These are phyloP conservation scores for Picochlorum sp. DNA, from an alignment of 139 green algal genomes.

Conservation along the genomic window DNA sequence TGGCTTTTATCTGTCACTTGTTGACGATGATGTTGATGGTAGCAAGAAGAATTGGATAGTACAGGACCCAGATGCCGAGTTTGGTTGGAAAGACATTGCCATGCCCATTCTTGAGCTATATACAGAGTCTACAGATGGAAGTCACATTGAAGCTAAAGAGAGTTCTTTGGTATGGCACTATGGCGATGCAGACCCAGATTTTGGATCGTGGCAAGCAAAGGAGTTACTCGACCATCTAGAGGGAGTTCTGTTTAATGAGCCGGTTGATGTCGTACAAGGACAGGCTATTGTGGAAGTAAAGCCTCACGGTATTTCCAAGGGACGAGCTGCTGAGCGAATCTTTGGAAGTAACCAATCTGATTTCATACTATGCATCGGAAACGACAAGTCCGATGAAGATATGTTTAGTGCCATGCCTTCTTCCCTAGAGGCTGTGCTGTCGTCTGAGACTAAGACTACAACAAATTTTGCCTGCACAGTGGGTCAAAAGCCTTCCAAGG, in stretches of 20 bases:
- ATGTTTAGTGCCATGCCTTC: slow-evolving; percentile 84
- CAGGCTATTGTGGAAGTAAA: slow-evolving; percentile 89
- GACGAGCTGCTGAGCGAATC: slow-evolving; percentile 59
- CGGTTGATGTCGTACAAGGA: slow-evolving; percentile 66
- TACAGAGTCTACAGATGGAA: slow-evolving; percentile 89
- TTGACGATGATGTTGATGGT: slow-evolving; percentile 2
- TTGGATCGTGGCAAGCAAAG: slow-evolving; percentile 95
- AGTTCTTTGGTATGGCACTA: slow-evolving; percentile 90
- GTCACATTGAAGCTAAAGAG: slow-evolving; percentile 87
- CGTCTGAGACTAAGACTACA: slow-evolving; percentile 34
- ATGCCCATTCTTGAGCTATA: slow-evolving; percentile 76
- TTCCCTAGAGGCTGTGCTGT: slow-evolving; percentile 51
- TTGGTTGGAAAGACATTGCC: slow-evolving; percentile 69
- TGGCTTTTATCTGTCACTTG: slow-evolving; percentile 65
- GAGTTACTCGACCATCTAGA: slow-evolving; percentile 98
- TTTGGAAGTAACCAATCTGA: slow-evolving; percentile 24
- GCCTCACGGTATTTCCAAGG: slow-evolving; percentile 68
- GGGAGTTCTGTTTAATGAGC: slow-evolving; percentile 80
- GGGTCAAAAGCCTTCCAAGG: slow-evolving; percentile 89
- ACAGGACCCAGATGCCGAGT: slow-evolving; percentile 36
- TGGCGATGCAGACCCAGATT: slow-evolving; percentile 89
- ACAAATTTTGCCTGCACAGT: slow-evolving; percentile 91
- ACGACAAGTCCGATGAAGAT: slow-evolving; percentile 94
- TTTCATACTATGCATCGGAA: slow-evolving; percentile 95
- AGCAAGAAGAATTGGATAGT: slow-evolving; percentile 25